A percentile compares a stretch with the other conserved stretches of the same genome.
These are phyloP conservation scores for Macroventuria anomochaeta DNA, from an alignment of 2,329 filamentous ascomycete species.

Conservation along the genomic window DNA sequence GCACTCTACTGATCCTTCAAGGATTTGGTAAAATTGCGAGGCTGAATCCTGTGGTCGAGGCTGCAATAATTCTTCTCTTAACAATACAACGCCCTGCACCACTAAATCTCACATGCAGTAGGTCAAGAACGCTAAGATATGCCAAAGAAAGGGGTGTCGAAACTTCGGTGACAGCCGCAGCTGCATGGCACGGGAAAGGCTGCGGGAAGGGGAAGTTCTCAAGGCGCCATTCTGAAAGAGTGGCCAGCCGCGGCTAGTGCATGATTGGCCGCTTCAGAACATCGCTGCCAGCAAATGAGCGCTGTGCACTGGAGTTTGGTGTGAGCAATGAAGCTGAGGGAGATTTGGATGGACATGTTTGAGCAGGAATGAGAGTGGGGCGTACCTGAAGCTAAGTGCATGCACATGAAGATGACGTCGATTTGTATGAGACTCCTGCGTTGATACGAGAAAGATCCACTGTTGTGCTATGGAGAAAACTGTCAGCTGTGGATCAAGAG, in stretches of 20 bases:
- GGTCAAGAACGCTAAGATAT: neutral
- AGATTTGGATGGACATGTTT: conserved; percentile 16
- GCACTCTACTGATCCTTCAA: conserved; percentile 16
- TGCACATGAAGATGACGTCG: conserved; percentile 9
- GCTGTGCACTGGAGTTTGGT: conserved; percentile 4
- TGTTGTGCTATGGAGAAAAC: conserved; percentile 18
- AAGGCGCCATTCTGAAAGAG: conserved; percentile 7
- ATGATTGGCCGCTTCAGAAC: conserved; percentile 9
- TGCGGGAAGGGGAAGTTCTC: conserved; percentile 4
- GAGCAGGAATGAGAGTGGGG: conserved; percentile 13
- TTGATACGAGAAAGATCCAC: conserved; percentile 2
- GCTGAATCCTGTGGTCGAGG: conserved; percentile 18
- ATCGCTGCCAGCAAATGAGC: conserved; percentile 10
- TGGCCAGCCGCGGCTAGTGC: conserved; percentile 9
- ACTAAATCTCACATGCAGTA: conserved; percentile 1
- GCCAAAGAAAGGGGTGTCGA: conserved; percentile 6
- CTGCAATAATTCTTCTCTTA: conserved; percentile 3
- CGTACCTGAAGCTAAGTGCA: conserved; percentile 10
- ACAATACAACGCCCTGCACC: conserved; percentile 2
- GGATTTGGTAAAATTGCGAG: conserved; percentile 12
- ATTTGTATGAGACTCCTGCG: conserved; percentile 1
- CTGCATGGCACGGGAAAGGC: conserved; percentile 15
- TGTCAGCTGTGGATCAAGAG: conserved; percentile 9
- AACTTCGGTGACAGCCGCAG: conserved; percentile 7
- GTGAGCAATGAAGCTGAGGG: conserved; percentile 15